Conservation (phyloP, 2,329 filamentous ascomycete genomes). For the Aureobasidium sp. region DNA sequence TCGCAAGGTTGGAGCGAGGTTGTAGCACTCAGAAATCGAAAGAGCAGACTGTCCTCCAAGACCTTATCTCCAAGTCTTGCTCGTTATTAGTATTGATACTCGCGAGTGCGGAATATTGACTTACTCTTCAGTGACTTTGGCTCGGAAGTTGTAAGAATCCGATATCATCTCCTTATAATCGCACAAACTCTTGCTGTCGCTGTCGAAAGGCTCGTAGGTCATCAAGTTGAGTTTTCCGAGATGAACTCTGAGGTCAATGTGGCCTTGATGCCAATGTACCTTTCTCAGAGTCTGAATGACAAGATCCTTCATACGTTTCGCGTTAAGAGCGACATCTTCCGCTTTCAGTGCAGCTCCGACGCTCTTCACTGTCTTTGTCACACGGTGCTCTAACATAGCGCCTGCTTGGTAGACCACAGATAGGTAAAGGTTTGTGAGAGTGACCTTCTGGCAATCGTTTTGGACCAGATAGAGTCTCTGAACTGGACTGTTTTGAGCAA, state of each 20-base stretch:
- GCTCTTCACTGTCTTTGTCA: neutral
- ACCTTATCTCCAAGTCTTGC: constrained; percentile 21
- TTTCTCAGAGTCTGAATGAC: constrained; percentile 21
- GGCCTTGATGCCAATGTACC: constrained; percentile 26
- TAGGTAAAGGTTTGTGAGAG: neutral
- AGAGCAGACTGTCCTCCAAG: constrained; percentile 16
- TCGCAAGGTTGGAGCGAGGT: constrained; percentile 19
- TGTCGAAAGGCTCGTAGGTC: constrained; percentile 16
- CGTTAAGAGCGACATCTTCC: neutral
- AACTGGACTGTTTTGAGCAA: constrained; percentile 20
- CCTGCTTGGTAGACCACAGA: neutral
- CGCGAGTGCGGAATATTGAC: neutral
- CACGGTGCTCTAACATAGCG: constrained; percentile 12
- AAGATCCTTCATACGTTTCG: neutral
- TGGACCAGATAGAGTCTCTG: constrained; percentile 21
- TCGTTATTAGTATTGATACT: constrained; percentile 11
- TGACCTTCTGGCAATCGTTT: neutral
- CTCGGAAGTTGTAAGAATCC: constrained; percentile 21
- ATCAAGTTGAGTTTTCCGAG: constrained; percentile 27
- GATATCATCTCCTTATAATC: constrained; percentile 25
- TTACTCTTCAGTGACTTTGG: constrained; percentile 25
- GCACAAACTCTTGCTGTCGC: constrained; percentile 15
- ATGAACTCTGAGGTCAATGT: constrained; percentile 25
- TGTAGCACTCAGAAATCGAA: constrained; percentile 15
- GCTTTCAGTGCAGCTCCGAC: neutral